A percentile compares a stretch with the other conserved stretches of the same genome.
These are phyloP conservation scores for Apiosordaria backusii DNA, from an alignment of 495 filamentous ascomycete species.

Conservation along the genomic window DNA sequence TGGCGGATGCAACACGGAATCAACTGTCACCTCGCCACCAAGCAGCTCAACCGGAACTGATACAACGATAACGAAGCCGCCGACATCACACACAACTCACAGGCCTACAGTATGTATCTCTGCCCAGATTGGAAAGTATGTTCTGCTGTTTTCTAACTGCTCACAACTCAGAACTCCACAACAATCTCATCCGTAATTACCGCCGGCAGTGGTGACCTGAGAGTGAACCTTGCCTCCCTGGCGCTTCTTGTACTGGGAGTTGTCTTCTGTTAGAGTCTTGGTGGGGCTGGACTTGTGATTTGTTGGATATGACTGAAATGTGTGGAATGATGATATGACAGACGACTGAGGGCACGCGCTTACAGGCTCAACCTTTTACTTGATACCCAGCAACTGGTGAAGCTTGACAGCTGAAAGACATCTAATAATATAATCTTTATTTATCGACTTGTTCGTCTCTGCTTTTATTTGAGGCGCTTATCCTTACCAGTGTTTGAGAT, in stretches of 20 bases:
- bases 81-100: not conserved
- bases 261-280: not conserved
- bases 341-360: too few species aligned
- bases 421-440: not conserved
- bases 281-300: not conserved
- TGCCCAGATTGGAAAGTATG: not conserved
- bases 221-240: not conserved
- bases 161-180: not conserved
- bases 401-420: too few species aligned
- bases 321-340: not conserved
- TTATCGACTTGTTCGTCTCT: too few species aligned
- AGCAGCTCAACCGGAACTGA: not conserved
- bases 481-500: not conserved
- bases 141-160: not conserved
- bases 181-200: not conserved
- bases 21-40: not conserved
- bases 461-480: not conserved
- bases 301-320: not conserved
- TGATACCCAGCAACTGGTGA: too few species aligned
- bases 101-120: not conserved
- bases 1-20: conserved; percentile 1
- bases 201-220: not conserved
- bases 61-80: conserved; percentile 4
- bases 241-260: not conserved
- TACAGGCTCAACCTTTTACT: too few species aligned